Percentiles rank a stretch among this genome's conserved stretches.
phyloP scores from a whole-genome alignment of 2,329 filamentous ascomycete species.

The Pseudopyrenochaeta lycopersici region DNA sequence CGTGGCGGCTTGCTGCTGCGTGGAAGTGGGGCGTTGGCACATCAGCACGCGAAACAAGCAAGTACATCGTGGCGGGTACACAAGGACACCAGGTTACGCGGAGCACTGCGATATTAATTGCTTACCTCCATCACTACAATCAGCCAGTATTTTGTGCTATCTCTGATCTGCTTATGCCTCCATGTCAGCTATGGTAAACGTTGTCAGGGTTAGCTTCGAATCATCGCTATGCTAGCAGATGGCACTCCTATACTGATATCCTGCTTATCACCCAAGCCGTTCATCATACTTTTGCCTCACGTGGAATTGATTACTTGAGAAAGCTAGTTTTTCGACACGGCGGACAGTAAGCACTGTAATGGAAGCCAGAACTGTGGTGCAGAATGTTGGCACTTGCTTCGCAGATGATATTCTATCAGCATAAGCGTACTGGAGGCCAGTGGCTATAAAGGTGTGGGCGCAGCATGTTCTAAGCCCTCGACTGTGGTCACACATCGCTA shows the following conservation, averaged over 20 bases:
- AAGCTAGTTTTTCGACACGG: background rate
- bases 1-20: background rate
- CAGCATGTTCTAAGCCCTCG: background rate
- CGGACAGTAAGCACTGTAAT: background rate
- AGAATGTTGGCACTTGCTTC: background rate
- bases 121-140: background rate
- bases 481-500: slow-evolving; percentile 1
- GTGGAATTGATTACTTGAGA: background rate
- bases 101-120: background rate
- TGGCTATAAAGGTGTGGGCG: background rate
- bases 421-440: slow-evolving; percentile 2
- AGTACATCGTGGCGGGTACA: background rate
- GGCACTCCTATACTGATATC: background rate
- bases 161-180: background rate
- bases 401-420: background rate
- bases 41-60: background rate
- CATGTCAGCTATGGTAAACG: background rate
- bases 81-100: background rate
- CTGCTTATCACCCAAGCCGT: background rate
- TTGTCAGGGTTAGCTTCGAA: background rate
- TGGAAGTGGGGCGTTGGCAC: background rate
- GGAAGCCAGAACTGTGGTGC: background rate
- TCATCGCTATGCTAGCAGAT: background rate
- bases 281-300: background rate
- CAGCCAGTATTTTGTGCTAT: background rate